Conservation (phyloP, 2,329 filamentous ascomycete species). For the Paraconiothyrium sp. region DNA sequence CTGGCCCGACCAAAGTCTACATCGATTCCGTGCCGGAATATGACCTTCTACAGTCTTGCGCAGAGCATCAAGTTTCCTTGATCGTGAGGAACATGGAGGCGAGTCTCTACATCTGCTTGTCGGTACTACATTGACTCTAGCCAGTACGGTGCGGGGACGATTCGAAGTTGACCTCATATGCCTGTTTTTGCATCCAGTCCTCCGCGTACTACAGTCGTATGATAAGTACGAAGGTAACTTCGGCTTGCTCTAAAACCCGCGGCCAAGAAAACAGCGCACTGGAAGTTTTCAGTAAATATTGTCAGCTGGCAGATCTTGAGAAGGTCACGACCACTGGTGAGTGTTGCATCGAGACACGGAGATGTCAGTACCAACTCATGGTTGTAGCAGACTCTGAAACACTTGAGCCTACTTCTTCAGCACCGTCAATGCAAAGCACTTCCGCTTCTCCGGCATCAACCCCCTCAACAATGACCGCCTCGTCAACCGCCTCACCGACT, state of each 20-base stretch:
- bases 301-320: conserved; percentile 15
- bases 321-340: conserved; percentile 9
- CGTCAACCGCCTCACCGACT: not conserved
- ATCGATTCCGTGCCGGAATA: conserved; percentile 29
- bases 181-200: conserved; percentile 29
- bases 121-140: not conserved
- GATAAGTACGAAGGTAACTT: conserved; percentile 23
- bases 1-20: conserved; percentile 20
- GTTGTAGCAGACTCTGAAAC: not conserved
- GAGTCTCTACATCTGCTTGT: not conserved
- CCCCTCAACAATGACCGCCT: not conserved
- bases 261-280: conserved; percentile 21
- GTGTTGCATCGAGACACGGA: not conserved
- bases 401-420: not conserved
- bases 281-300: conserved; percentile 26
- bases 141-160: conserved; percentile 29
- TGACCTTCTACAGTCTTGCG: conserved; percentile 23
- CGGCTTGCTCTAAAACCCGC: conserved; percentile 18
- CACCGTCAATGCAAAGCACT: not conserved
- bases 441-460: conserved; percentile 8
- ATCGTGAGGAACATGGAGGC: conserved; percentile 29
- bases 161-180: conserved; percentile 26
- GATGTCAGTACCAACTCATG: not conserved
- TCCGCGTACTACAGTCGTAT: conserved; percentile 23
- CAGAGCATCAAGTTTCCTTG: conserved; percentile 25